A percentile compares a stretch with the other conserved stretches of the same genome.
phyloP scores from a whole-genome alignment of 257 asterid genomes.

The Schizonepeta tenuifolia region DNA sequence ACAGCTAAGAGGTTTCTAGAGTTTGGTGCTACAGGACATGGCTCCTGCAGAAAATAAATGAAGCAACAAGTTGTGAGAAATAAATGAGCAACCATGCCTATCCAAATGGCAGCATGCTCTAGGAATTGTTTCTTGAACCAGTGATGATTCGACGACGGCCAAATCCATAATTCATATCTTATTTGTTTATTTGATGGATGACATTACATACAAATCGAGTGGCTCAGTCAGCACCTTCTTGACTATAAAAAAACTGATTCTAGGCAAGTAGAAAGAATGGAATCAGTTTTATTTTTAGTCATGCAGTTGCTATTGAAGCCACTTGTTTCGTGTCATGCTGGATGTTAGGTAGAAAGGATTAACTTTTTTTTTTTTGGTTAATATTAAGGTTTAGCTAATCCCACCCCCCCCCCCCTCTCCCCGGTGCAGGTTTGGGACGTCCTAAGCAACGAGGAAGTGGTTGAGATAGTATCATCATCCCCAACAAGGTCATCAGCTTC shows the following conservation, averaged over 20 bases:
- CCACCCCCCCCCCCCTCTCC: too few relatives aligned
- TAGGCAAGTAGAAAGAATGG: background rate
- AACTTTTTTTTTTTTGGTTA: background rate
- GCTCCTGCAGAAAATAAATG: background rate
- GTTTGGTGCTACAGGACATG: constrained; percentile 6
- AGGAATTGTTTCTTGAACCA: background rate
- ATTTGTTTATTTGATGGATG: background rate
- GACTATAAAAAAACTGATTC: background rate
- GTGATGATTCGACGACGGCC: background rate
- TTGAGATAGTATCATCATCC: constrained; percentile 73
- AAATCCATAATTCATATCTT: background rate
- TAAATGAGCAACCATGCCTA: background rate
- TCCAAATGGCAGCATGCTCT: background rate
- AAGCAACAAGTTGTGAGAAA: constrained; percentile 1
- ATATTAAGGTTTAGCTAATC: background rate
- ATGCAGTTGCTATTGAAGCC: background rate
- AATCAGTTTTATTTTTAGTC: background rate
- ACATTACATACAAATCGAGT: background rate
- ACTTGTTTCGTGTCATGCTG: background rate
- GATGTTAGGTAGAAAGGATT: background rate
- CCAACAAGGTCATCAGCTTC: constrained; percentile 86
- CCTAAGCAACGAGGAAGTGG: constrained; percentile 92
- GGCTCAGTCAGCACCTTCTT: background rate
- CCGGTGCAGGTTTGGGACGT: constrained; percentile 90
- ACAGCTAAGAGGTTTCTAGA: background rate